Evolutionary conservation across 768 basidiomycete genomes (phyloP).

Genomic region (Macrocybe gigantea): DNA sequence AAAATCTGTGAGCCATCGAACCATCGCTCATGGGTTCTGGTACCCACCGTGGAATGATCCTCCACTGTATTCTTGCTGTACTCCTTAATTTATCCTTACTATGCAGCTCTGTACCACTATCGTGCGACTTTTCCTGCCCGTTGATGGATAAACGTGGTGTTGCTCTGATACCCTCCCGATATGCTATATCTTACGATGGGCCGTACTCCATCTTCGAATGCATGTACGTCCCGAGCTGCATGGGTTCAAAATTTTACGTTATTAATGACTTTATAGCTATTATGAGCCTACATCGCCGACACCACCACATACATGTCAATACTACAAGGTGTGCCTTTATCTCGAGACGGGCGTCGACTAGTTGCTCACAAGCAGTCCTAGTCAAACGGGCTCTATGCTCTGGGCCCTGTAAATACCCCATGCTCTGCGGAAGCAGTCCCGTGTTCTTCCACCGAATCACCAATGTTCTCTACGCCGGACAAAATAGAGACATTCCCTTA

Average conservation of each 20-base stretch:
- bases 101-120: neutral
- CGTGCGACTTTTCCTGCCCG: constrained; percentile 13
- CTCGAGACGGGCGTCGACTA: neutral
- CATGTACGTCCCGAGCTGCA: constrained; percentile 8
- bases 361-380: neutral
- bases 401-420: neutral
- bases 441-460: neutral
- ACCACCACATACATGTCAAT: constrained; percentile 11
- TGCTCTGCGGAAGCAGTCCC: neutral
- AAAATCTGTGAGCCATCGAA: too few species aligned
- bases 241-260: neutral
- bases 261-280: constrained; percentile 7
- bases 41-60: too few species aligned
- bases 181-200: constrained; percentile 10
- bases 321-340: constrained; percentile 12
- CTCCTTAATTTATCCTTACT: too few species aligned
- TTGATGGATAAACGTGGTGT: constrained; percentile 6
- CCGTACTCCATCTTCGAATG: constrained; percentile 18
- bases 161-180: constrained; percentile 7
- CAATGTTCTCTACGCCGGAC: neutral
- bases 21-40: too few species aligned
- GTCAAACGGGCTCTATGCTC: neutral
- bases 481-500: neutral
- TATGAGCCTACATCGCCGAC: constrained; percentile 5
- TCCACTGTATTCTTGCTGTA: too few species aligned